Evolutionary conservation across 176 grass and related monocot species (phyloP).

Genomic region (Triticum monococcum): DNA sequence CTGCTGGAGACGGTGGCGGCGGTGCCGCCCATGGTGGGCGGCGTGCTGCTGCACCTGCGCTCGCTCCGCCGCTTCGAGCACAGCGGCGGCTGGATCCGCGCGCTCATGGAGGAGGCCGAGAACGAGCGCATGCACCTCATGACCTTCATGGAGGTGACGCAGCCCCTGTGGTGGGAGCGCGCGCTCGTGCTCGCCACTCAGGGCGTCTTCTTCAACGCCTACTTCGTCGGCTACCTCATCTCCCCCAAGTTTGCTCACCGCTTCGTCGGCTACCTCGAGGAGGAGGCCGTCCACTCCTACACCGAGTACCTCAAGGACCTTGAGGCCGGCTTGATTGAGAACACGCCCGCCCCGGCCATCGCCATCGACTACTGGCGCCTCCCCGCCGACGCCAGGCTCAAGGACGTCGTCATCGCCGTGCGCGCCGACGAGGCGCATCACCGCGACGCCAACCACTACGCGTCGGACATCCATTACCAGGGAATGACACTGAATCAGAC

Average conservation of each 20-base stretch:
- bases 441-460: constrained; percentile 75
- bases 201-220: constrained; percentile 95
- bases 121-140: constrained; percentile 99
- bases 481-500: constrained; percentile 76
- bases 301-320: constrained; percentile 86
- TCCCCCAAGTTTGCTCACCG: constrained; percentile 99
- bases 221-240: constrained; percentile 80
- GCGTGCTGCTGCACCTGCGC: constrained; percentile 74
- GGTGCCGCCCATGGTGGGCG: constrained; percentile 46
- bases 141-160: constrained; percentile 89
- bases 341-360: constrained; percentile 5
- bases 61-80: constrained; percentile 96
- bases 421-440: constrained; percentile 79
- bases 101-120: constrained; percentile 91
- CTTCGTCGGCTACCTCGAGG: constrained; percentile 85
- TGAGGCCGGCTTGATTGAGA: constrained; percentile 43
- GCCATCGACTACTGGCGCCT: constrained; percentile 91
- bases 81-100: constrained; percentile 86
- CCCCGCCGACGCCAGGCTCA: constrained; percentile 47
- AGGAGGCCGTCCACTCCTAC: constrained; percentile 93
- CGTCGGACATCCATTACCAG: constrained; percentile 62
- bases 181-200: constrained; percentile 74
- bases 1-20: constrained; percentile 91
- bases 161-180: constrained; percentile 82
- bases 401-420: constrained; percentile 64